phyloP scores from a whole-genome alignment of 352 stramenopile genomes.

The Pseudoperonospora humuli region DNA sequence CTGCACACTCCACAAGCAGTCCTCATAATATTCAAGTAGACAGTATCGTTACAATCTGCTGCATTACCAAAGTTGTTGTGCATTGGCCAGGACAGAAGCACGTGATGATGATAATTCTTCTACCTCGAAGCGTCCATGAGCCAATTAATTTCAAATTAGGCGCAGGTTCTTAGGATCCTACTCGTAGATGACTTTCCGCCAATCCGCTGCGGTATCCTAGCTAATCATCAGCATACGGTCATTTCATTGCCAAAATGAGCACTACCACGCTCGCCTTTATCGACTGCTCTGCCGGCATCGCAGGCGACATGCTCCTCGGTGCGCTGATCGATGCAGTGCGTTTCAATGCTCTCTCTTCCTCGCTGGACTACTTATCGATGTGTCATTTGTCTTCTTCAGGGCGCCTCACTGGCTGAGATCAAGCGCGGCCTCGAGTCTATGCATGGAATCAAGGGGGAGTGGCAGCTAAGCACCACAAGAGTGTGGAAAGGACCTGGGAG shows the following conservation, averaged over 20 bases:
- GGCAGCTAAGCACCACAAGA: slow-evolving; percentile 53
- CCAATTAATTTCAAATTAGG: no score
- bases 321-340: slow-evolving; percentile 82
- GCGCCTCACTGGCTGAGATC: slow-evolving; percentile 48
- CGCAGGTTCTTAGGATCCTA: no score
- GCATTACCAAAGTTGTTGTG: slow-evolving; percentile 57
- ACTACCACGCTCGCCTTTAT: slow-evolving; percentile 45
- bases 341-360: not conserved
- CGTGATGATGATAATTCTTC: slow-evolving; percentile 57
- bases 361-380: not conserved
- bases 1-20: slow-evolving; percentile 28
- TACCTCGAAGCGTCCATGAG: slow-evolving; percentile 2
- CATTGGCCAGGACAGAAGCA: slow-evolving; percentile 49
- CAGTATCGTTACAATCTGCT: slow-evolving; percentile 27
- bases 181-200: no score
- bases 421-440: slow-evolving; percentile 52
- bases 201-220: not conserved
- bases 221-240: not conserved
- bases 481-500: slow-evolving; percentile 82
- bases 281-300: slow-evolving; percentile 86
- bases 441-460: slow-evolving; percentile 75
- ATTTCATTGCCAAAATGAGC: slow-evolving; percentile 6
- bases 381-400: slow-evolving; percentile 27
- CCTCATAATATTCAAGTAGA: slow-evolving; percentile 38
- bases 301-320: slow-evolving; percentile 88